Evolutionary conservation across 768 basidiomycete species (phyloP), one percentile per base, ranked within the genome.

Genomic region (Boletus sensibilis): DNA sequence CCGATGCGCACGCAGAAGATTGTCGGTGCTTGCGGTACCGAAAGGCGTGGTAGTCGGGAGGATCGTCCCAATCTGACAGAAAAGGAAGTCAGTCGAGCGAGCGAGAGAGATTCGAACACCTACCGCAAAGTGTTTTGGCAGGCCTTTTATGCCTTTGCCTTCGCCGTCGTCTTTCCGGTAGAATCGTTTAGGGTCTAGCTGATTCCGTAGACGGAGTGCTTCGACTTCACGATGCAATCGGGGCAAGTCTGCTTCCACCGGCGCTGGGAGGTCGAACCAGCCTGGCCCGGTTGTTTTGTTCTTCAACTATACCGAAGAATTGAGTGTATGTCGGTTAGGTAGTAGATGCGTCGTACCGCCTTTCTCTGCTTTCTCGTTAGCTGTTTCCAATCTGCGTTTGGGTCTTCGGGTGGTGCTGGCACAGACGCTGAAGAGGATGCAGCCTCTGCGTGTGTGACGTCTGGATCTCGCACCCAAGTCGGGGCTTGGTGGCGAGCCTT

Each of bases 101-200:
- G 31, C 20, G 31, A 3, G 41, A 48, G 52, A n/a, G 20, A 54
- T n/a, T 23, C 27, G 38, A 47, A 45, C 38, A 73, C 85, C 60
- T 68, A 92, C 92, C n/a, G 91, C 90, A 72, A 95, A 95, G 69
- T 92, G 86, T 71, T 94, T 93, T 10, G 92, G 90, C 7, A 94
- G 73, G 25, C 88, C 87, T 70, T 90, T 91, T 69, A 89, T 84
- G 16, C 91, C 91, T 64, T 88, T 88, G 11, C 88, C 84, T 72
- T 94, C 90, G 5, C 90, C 88, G 56, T 88, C 87, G 44, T 94
- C 90, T 70, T 91, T 94, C 58, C 85, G 78, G 74, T 94, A 92
- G 74, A 95, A 95, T 21, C 91, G 82, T 69, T 96, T 97, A 18
- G 93, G 93, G 65, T 97, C 94, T 20, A 97, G 80, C 55, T 92